These are phyloP conservation scores for Rhizopogon rudus DNA, from an alignment of 768 basidiomycete species.

Conservation along the genomic window DNA sequence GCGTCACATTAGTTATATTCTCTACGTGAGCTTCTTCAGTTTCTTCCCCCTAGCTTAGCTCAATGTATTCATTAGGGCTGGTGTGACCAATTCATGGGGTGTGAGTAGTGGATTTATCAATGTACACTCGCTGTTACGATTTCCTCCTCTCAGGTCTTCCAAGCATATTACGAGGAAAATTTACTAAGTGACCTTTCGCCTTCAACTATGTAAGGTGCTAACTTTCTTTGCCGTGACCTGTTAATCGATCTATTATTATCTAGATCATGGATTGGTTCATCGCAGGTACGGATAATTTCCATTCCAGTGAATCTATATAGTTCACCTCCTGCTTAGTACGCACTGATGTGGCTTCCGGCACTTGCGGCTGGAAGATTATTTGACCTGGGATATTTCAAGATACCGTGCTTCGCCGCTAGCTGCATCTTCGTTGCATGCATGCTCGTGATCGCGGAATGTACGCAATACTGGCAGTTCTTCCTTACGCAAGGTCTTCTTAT, in stretches of 20 bases:
- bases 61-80: constrained; percentile 38
- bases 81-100: constrained; percentile 73
- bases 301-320: too few relatives aligned
- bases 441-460: too few relatives aligned
- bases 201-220: constrained; percentile 51
- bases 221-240: not conserved
- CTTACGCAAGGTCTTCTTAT: too few relatives aligned
- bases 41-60: not conserved
- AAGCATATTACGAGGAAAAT: constrained; percentile 61
- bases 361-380: too few relatives aligned
- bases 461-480: too few relatives aligned
- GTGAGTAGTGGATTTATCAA: constrained; percentile 33
- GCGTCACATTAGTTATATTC: constrained; percentile 26
- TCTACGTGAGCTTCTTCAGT: not conserved
- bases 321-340: too few relatives aligned
- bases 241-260: not conserved
- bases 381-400: too few relatives aligned
- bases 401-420: too few relatives aligned
- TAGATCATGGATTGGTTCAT: too few relatives aligned
- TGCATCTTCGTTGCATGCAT: too few relatives aligned
- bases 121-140: not conserved
- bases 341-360: too few relatives aligned
- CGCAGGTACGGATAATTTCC: too few relatives aligned
- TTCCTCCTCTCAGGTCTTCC: constrained; percentile 49
- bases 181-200: constrained; percentile 46